Conservation (phyloP, 2,329 filamentous ascomycete genomes). For the Penicillium nordicum region DNA sequence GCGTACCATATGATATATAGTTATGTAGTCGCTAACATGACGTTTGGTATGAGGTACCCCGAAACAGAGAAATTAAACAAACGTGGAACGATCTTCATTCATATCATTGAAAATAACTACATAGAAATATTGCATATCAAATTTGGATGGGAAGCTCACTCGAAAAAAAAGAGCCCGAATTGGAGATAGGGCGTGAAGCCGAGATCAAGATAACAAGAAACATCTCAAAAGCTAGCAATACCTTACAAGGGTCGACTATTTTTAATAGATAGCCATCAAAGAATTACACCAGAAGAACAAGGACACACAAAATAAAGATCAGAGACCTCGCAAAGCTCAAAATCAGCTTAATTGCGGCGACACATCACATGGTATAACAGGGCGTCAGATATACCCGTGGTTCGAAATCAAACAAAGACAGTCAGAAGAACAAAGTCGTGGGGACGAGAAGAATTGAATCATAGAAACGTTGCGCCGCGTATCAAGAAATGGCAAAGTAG, state of each 20-base stretch:
- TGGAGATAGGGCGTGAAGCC: neutral
- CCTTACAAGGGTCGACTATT: constrained; percentile 3
- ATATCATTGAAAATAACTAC: neutral
- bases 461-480: constrained; percentile 11
- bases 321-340: neutral
- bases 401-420: constrained; percentile 4
- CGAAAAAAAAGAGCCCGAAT: neutral
- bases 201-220: neutral
- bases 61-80: neutral
- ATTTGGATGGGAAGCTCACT: neutral
- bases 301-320: neutral
- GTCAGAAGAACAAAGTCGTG: constrained; percentile 1
- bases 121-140: neutral
- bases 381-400: neutral
- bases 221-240: neutral
- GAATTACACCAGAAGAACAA: constrained; percentile 17
- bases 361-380: neutral
- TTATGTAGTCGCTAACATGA: neutral
- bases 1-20: neutral
- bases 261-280: constrained; percentile 2
- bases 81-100: neutral
- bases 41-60: neutral
- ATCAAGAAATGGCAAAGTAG: constrained; percentile 10
- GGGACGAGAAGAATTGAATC: constrained; percentile 3
- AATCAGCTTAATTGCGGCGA: neutral